Conservation (phyloP, 2,329 filamentous ascomycete genomes). For the Orbilia brochopaga region DNA sequence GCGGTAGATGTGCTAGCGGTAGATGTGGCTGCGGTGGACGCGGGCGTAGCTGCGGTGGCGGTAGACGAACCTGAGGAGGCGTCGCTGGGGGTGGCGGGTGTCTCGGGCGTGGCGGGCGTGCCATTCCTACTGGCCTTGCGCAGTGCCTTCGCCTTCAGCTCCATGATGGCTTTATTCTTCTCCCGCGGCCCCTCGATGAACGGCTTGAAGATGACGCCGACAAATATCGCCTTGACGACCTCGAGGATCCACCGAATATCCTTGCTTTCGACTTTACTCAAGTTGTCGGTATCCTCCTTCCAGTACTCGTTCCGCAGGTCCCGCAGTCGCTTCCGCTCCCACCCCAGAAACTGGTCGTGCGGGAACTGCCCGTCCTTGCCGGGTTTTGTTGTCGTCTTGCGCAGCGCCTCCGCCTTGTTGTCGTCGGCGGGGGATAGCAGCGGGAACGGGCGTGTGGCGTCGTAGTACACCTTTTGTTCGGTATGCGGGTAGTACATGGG, state of each 20-base stretch:
- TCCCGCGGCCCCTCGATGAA: constrained; percentile 45
- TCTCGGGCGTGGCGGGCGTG: constrained; percentile 14
- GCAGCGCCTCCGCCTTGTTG: constrained; percentile 27
- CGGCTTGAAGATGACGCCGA: constrained; percentile 42
- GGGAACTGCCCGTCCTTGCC: constrained; percentile 42
- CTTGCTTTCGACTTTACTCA: constrained; percentile 48
- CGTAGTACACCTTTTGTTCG: constrained; percentile 35
- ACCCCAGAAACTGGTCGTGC: constrained; percentile 43
- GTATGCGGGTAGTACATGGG: constrained; percentile 46
- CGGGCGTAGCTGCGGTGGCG: background rate
- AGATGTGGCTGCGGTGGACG: background rate
- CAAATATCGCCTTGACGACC: constrained; percentile 45
- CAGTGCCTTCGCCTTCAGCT: constrained; percentile 44
- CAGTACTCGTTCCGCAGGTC: constrained; percentile 49
- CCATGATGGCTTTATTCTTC: constrained; percentile 49
- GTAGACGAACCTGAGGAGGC: background rate
- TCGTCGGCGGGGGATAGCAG: constrained; percentile 35
- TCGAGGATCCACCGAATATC: constrained; percentile 50
- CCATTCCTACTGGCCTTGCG: constrained; percentile 44
- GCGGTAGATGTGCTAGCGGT: background rate
- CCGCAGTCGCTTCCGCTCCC: constrained; percentile 39
- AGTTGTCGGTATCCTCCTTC: constrained; percentile 49
- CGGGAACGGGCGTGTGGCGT: constrained; percentile 33
- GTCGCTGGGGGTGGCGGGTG: constrained; percentile 18
- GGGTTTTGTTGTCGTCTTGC: constrained; percentile 26